Evolutionary conservation across 129 eudicot species (phyloP).

Genomic region (Gnaphalium uliginosum): DNA sequence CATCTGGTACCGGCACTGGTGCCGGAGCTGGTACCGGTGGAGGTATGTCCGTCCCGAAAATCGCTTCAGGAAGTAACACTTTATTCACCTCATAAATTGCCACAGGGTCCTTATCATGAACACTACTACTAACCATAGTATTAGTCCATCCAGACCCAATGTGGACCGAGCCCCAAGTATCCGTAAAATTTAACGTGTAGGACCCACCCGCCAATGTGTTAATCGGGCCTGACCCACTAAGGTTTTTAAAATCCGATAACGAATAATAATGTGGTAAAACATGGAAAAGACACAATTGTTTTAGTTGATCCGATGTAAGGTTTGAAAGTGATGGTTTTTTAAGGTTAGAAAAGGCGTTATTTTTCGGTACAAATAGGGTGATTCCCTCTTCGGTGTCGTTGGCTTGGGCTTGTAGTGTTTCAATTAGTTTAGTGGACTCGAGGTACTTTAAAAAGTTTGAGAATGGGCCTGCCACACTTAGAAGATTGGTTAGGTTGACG

Average conservation of each 20-base stretch:
- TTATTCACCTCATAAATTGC: conserved; percentile 67
- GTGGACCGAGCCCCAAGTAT: conserved; percentile 49
- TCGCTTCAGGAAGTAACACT: conserved; percentile 82
- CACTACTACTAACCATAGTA: conserved; percentile 67
- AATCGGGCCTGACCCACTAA: conserved; percentile 57
- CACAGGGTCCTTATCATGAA: conserved; percentile 64
- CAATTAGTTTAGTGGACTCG: conserved; percentile 59
- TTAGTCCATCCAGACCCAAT: conserved; percentile 73
- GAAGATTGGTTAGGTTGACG: conserved; percentile 64
- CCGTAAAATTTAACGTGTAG: conserved; percentile 63
- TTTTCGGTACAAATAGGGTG: conserved; percentile 75
- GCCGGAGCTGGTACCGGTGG: conserved; percentile 65
- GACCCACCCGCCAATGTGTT: conserved; percentile 61
- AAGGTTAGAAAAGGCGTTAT: conserved; percentile 55
- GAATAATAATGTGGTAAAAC: conserved; percentile 78
- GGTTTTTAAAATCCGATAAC: conserved; percentile 68
- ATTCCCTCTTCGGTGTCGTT: conserved; percentile 78
- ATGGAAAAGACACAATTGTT: conserved; percentile 67
- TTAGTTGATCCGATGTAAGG: conserved; percentile 74
- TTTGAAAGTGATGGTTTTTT: conserved; percentile 58
- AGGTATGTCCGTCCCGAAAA: conserved; percentile 78
- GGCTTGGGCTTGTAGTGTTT: conserved; percentile 73
- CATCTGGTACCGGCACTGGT: conserved; percentile 47
- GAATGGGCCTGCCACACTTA: conserved; percentile 77
- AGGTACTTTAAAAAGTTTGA: conserved; percentile 68